Percentiles rank a stretch among this genome's conserved stretches.
Conservation (phyloP, 768 basidiomycete species). For the Tremella mesenterica region DNA sequence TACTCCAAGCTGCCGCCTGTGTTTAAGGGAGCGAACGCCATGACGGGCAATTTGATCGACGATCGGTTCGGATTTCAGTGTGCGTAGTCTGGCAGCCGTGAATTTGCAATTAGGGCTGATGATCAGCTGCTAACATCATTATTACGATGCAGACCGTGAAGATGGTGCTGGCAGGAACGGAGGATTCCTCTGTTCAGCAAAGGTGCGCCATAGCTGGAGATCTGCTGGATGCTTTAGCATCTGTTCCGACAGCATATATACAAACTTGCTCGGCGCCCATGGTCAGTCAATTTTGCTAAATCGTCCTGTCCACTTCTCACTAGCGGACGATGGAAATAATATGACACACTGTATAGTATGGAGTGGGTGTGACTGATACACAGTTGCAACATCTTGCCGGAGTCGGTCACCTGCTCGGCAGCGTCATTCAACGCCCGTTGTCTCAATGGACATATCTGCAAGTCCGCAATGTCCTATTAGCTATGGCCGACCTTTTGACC, state of each 20-base stretch:
- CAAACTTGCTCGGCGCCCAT: conserved; percentile 21
- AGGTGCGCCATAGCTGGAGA: conserved; percentile 36
- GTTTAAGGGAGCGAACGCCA: conserved; percentile 16
- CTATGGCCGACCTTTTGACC: conserved; percentile 28
- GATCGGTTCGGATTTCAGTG: conserved; percentile 33
- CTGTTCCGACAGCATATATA: conserved; percentile 30
- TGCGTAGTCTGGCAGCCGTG: conserved; percentile 10
- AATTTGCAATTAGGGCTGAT: not conserved
- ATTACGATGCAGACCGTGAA: conserved; percentile 32
- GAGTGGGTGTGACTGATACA: too few relatives aligned
- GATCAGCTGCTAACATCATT: conserved; percentile 30
- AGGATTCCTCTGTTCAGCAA: conserved; percentile 19
- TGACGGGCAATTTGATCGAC: conserved; percentile 18
- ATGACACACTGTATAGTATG: too few relatives aligned
- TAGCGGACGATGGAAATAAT: too few relatives aligned
- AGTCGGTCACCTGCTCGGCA: conserved; percentile 37
- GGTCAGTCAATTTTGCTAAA: conserved; percentile 11
- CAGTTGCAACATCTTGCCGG: conserved; percentile 40
- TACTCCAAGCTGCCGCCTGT: conserved; percentile 21
- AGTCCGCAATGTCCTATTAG: conserved; percentile 28
- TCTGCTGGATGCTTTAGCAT: conserved; percentile 28
- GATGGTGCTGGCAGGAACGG: conserved; percentile 29
- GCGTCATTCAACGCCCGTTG: conserved; percentile 27
- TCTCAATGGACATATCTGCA: conserved; percentile 25
- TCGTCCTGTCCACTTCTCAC: too few relatives aligned